Evolutionary conservation across 148 eudicot species (phyloP).

Genomic region (Rhododendron ovatum): DNA sequence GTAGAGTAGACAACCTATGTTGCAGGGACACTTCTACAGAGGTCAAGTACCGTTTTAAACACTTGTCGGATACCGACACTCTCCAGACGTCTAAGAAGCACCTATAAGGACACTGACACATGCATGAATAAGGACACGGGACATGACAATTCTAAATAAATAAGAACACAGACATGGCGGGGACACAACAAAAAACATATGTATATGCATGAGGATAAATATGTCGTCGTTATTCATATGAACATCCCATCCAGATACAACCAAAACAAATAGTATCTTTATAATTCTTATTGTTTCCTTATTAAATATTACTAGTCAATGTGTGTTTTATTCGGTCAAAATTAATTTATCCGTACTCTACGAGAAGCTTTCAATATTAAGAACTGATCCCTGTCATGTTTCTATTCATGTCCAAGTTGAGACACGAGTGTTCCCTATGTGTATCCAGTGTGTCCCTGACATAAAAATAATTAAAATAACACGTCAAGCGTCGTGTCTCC

Average conservation of each 20-base stretch:
- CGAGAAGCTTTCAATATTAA: neutral
- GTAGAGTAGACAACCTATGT: neutral
- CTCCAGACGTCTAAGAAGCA: too few species aligned
- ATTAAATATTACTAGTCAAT: neutral
- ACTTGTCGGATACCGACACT: too few species aligned
- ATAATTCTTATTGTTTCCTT: neutral
- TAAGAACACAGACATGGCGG: neutral
- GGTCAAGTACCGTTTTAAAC: too few species aligned
- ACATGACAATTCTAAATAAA: neutral
- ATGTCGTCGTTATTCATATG: neutral
- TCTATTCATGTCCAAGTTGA: neutral
- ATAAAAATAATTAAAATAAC: too few species aligned
- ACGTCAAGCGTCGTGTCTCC: too few species aligned
- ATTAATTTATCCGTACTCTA: neutral
- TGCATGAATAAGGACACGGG: too few species aligned
- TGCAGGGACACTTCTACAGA: neutral
- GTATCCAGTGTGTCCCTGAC: too few species aligned
- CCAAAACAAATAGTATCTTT: neutral
- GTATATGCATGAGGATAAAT: neutral
- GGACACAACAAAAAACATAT: neutral
- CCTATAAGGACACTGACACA: too few species aligned
- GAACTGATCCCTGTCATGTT: neutral
- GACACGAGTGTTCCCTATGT: neutral
- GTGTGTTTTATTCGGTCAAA: neutral
- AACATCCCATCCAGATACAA: neutral